Base-by-base conservation (phyloP, 306 rosid genomes). In the Luffa aegyptiaca region DNA sequence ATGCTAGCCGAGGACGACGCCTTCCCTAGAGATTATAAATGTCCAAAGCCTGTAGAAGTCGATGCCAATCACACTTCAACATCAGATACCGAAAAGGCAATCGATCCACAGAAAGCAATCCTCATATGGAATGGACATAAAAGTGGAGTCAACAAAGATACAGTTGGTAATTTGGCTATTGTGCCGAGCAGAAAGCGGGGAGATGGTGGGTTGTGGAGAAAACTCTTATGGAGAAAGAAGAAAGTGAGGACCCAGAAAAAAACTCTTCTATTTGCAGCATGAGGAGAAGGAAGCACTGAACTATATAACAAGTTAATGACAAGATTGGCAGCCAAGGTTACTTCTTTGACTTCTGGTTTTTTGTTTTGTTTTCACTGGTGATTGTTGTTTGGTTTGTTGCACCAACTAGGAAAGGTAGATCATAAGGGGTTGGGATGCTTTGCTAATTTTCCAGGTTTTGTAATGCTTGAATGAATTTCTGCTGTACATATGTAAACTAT, bases 1-100 rank as follows among this genome's bases (percentile, higher is more conserved):
- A 94, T 91, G 91, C 80, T 88, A 26, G 97, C 93, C 20, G 98
- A 94, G 70, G 96, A 92, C 77, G 84, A 80, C 69, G 69, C 83
- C 37, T 70, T 62, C 57, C 61, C 81, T 20, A 83, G 82, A 58
- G 68, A 12, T 35, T 58, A 39, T 33, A 81, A 49, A 36, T 72
- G 76, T 71, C 41, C 80, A 2, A 84, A 64, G 45, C 76, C 81
- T 45, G 84, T 81, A 84, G 89, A 82, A 57, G 85, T 79, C 2
- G 86, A 82, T 10, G 61, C 58, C 61, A 73, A 31, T 35, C 78
- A 3, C 42, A 73, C 26, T 31, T 73, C 45, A 8, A 49, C 44
- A 10, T 33, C 61, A 26, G 78, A 49, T 49, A 26, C 21, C 2
- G 61, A 73, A 31, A 73, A 73, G 71, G 39, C 73, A 16, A 59